Evolutionary conservation across 192 early-diverging fungal genomes (phyloP).

Genomic region (Spizellomyces sp.): DNA sequence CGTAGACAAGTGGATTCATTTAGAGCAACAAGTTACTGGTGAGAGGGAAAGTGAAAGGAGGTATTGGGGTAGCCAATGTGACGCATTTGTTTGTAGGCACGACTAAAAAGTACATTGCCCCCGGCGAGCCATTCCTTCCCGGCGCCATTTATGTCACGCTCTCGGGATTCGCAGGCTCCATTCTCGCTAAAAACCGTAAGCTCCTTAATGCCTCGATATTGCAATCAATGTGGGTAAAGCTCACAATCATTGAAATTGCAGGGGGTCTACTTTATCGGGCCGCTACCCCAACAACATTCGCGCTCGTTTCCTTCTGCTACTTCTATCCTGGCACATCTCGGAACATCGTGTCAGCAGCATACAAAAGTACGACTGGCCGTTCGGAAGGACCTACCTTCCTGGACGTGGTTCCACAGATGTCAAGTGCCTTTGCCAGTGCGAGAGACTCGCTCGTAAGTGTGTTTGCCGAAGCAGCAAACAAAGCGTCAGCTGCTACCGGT

Average conservation of each 20-base stretch:
- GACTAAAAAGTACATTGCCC: slow-evolving; percentile 16
- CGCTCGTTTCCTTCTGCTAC: slow-evolving; percentile 20
- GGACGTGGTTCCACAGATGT: not conserved
- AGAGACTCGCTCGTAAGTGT: not conserved
- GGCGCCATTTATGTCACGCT: slow-evolving; percentile 39
- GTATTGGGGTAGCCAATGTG: not conserved
- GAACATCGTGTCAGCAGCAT: slow-evolving; percentile 17
- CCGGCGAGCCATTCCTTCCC: slow-evolving; percentile 33
- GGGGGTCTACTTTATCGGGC: slow-evolving; percentile 16
- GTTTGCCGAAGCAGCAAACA: not conserved
- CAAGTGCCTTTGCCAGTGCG: not conserved
- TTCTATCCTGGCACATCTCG: slow-evolving; percentile 29
- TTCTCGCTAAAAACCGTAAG: slow-evolving; percentile 41
- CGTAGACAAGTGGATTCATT: slow-evolving; percentile 38
- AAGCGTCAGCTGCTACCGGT: not conserved
- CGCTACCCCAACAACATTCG: slow-evolving; percentile 14
- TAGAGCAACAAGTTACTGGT: slow-evolving; percentile 24
- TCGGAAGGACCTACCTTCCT: not conserved
- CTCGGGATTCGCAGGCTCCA: slow-evolving; percentile 44
- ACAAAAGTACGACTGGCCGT: slow-evolving; percentile 1
- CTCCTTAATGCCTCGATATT: not conserved
- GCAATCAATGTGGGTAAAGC: not conserved
- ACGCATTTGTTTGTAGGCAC: slow-evolving; percentile 7
- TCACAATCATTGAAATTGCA: slow-evolving; percentile 9
- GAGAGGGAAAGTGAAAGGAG: not conserved